These are phyloP conservation scores for Rosa hybrid DNA, from an alignment of 331 rosid species.

Conservation along the genomic window DNA sequence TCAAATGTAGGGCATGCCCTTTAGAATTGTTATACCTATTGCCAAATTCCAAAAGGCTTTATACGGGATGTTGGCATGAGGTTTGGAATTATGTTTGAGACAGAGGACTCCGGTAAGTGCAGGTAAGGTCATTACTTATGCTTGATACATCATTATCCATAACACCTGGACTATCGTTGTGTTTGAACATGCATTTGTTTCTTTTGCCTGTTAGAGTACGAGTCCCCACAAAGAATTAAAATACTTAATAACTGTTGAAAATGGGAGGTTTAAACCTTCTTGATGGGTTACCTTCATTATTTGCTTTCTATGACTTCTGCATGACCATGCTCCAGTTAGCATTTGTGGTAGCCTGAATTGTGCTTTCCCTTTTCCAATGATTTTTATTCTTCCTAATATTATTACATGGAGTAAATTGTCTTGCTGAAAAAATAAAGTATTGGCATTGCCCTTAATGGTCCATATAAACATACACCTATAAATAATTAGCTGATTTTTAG, in stretches of 20 bases:
- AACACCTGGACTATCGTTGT: no score
- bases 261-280: neutral
- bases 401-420: neutral
- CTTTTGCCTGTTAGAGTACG: neutral
- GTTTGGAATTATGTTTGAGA: no score
- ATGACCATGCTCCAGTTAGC: neutral
- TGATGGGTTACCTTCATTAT: neutral
- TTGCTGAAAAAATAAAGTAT: neutral
- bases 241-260: neutral
- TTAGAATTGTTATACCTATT: no score
- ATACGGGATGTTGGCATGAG: no score
- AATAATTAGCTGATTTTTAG: neutral
- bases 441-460: neutral
- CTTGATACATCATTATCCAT: no score
- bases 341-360: neutral
- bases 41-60: no score
- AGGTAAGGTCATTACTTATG: no score
- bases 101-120: no score
- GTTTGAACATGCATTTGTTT: no score
- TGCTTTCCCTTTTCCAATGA: neutral
- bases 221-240: neutral
- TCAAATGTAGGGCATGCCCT: no score
- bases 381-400: neutral
- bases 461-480: neutral
- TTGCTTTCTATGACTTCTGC: neutral